Base-by-base conservation (phyloP, 345 rosid species). In the Lepidium aucheri region DNA sequence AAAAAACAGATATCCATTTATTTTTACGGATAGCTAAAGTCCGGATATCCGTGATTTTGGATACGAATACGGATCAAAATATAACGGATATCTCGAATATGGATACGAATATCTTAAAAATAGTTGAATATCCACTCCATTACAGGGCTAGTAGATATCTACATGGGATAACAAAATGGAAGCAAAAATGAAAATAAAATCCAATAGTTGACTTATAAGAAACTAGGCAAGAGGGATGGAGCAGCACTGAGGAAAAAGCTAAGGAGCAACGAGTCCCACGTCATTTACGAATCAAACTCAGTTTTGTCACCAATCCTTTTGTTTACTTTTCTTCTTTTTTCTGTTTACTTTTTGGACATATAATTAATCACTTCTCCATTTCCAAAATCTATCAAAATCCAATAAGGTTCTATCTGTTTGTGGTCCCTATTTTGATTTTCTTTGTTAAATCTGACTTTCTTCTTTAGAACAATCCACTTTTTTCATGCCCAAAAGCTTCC, bases 231-330 rank as follows among this genome's bases (percentile, higher is more conserved):
- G 45, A 33, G 38, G 9, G 28, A 44, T 45, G 42, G 9, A 62
- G 46, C 68, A 34, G 39, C 68, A 69, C 61, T 52, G 24, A 34
- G 47, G 3, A 28, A 28, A 69, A 45, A 33, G 39, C 63, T 63
- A 52, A 44, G 56, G 64, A 63, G 75, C 51, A 45, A 54, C 50
- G 50, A 70, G 55, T 38, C 38, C 63, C 57, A 70, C 75, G 40
- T 44, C 15, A 9, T 43, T 22, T 28, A 33, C 36, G 35, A 50
- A 69, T 53, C 24, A 15, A 24, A 10, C 16, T 11, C 51, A 70
- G 40, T 45, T 26, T 26, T 62, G 63, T 39, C 40, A 57, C 64
- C 42, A 36, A 45, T 36, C 52, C 44, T 26, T 44, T 26, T 63
- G 13, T 57, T 49, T 20, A 40, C 70, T 40, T 64, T 71, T 35